Percentiles rank a stretch among this genome's conserved stretches.
These are phyloP conservation scores for Trichoderma asperelloides DNA, from an alignment of 495 filamentous ascomycete genomes.

Conservation along the genomic window DNA sequence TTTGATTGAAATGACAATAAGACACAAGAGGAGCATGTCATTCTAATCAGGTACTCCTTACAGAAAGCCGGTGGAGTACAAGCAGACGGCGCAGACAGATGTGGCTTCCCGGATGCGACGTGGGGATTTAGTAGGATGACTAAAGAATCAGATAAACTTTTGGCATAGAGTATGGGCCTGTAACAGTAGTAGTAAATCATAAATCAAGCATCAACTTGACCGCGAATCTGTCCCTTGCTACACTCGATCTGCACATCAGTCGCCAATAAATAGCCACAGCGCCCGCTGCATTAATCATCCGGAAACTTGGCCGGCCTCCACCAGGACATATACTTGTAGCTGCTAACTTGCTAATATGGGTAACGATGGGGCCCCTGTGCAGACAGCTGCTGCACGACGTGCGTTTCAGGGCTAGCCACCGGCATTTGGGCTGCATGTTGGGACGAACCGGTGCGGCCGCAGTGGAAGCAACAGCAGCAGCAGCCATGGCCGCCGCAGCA, in stretches of 20 bases:
- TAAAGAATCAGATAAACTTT: too few relatives aligned
- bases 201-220: too few relatives aligned
- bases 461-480: not conserved
- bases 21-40: too few relatives aligned
- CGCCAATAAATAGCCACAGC: not conserved
- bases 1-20: too few relatives aligned
- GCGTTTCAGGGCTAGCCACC: not conserved
- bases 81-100: too few relatives aligned
- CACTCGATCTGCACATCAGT: not conserved
- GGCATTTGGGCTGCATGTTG: not conserved
- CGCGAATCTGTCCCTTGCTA: too few relatives aligned
- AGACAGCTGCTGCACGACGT: slow-evolving; percentile 1
- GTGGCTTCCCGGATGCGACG: too few relatives aligned
- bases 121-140: too few relatives aligned
- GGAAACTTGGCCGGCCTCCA: not conserved
- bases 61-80: too few relatives aligned
- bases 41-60: too few relatives aligned
- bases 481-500: not conserved
- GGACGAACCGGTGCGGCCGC: not conserved
- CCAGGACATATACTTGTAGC: not conserved
- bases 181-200: too few relatives aligned
- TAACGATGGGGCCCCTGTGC: not conserved
- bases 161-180: too few relatives aligned
- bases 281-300: not conserved
- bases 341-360: not conserved